Percentiles rank a stretch among this genome's conserved stretches.
These are phyloP conservation scores for Taiwanofungus camphoratus DNA, from an alignment of 1,284 basidiomycete genomes.

Conservation along the genomic window DNA sequence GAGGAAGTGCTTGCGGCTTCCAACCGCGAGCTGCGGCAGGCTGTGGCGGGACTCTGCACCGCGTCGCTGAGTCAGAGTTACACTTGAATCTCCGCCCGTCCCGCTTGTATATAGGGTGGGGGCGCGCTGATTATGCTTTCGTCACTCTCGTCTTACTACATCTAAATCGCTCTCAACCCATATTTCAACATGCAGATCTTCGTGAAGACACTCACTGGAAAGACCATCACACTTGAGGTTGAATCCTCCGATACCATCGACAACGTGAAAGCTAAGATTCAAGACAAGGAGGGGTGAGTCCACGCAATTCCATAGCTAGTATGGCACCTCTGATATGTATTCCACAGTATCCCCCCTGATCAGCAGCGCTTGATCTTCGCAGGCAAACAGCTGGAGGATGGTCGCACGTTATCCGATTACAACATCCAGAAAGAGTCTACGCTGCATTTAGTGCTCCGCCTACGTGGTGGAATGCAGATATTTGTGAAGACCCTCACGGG, in stretches of 20 bases:
- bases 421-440: neutral
- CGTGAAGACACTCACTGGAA: conserved; percentile 86
- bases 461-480: conserved; percentile 77
- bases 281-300: conserved; percentile 72
- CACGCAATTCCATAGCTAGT: conserved; percentile 78
- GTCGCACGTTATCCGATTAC: conserved; percentile 58
- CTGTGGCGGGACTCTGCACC: conserved; percentile 3
- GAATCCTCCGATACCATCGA: conserved; percentile 90
- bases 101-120: conserved; percentile 15
- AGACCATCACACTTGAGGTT: conserved; percentile 93
- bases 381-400: conserved; percentile 73
- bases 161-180: conserved; percentile 9
- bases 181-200: conserved; percentile 69
- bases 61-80: conserved; percentile 19
- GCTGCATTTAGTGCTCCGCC: conserved; percentile 49
- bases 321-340: no score
- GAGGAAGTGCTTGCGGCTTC: no score
- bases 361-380: conserved; percentile 82
- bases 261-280: conserved; percentile 82
- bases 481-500: conserved; percentile 85
- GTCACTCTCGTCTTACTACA: conserved; percentile 5
- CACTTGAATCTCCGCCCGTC: conserved; percentile 16
- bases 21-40: conserved; percentile 11
- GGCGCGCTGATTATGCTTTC: conserved; percentile 5
- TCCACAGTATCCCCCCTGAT: conserved; percentile 82